These are phyloP conservation scores for Aethionema arabicum DNA, from an alignment of 345 rosid genomes.

Conservation along the genomic window DNA sequence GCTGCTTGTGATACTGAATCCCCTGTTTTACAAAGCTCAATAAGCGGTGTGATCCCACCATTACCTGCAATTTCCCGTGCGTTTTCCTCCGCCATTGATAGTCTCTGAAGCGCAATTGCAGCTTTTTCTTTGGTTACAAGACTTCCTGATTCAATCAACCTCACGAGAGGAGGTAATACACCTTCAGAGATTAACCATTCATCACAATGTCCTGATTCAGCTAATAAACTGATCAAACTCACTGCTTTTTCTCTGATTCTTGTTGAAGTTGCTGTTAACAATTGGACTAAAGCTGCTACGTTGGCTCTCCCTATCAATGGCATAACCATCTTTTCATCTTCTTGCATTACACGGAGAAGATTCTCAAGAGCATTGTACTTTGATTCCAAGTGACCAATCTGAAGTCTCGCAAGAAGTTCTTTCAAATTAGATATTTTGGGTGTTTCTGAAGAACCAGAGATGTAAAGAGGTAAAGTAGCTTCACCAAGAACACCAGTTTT, in stretches of 20 bases:
- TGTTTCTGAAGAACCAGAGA: conserved; percentile 49
- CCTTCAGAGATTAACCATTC: conserved; percentile 88
- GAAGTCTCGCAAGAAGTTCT: conserved; percentile 88
- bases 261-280: conserved; percentile 76
- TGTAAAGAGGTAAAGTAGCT: conserved; percentile 58
- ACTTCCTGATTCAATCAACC: conserved; percentile 85
- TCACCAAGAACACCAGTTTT: conserved; percentile 93
- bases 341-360: conserved; percentile 68
- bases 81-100: conserved; percentile 70
- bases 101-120: conserved; percentile 68
- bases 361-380: conserved; percentile 80
- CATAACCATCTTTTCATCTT: conserved; percentile 69
- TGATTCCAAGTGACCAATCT: conserved; percentile 90
- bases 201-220: conserved; percentile 78
- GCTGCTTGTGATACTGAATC: conserved; percentile 85
- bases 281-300: conserved; percentile 67
- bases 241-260: conserved; percentile 78
- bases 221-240: conserved; percentile 59
- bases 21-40: conserved; percentile 65
- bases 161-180: conserved; percentile 75
- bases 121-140: conserved; percentile 75
- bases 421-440: conserved; percentile 45
- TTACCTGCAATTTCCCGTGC: conserved; percentile 79
- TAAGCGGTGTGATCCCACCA: conserved; percentile 71
- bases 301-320: conserved; percentile 68